Conservation (phyloP, 139 green algal genomes). For the Tetraselmis striata region DNA sequence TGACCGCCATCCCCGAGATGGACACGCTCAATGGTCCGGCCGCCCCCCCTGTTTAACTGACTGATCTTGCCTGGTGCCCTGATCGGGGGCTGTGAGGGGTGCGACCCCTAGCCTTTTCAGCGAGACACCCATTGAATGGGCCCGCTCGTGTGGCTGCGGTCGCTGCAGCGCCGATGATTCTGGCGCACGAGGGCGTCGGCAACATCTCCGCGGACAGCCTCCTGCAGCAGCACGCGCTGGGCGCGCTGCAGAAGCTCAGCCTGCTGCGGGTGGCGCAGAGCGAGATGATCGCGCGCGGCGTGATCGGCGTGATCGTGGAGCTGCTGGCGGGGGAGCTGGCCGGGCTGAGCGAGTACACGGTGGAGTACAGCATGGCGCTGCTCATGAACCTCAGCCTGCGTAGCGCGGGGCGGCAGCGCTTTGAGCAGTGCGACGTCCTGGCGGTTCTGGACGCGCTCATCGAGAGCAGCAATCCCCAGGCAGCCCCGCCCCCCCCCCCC, state of each 20-base stretch:
- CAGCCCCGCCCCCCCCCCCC: no score
- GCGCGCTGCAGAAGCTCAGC: slow-evolving; percentile 37
- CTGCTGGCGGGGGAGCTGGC: slow-evolving; percentile 17
- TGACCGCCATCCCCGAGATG: not conserved
- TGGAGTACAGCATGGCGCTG: slow-evolving; percentile 35
- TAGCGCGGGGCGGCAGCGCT: slow-evolving; percentile 3
- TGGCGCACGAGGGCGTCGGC: not conserved
- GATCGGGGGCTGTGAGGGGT: no score
- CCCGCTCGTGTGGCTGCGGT: no score
- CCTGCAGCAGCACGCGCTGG: slow-evolving; percentile 14
- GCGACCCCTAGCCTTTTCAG: no score
- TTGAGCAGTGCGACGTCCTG: not conserved
- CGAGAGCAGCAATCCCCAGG: slow-evolving; percentile 5
- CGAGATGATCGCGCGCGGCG: slow-evolving; percentile 19
- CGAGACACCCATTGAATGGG: no score
- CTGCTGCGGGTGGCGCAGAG: slow-evolving; percentile 23
- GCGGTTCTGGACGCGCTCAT: not conserved
- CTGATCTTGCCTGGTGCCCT: not conserved
- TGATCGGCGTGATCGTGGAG: slow-evolving; percentile 19
- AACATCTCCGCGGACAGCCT: not conserved
- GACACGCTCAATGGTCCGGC: not conserved
- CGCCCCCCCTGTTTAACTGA: not conserved
- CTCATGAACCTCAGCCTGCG: slow-evolving; percentile 38
- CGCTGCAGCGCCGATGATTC: slow-evolving; percentile 3
- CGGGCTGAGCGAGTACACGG: slow-evolving; percentile 6